Evolutionary conservation across 805 yeast genomes (phyloP).

Genomic region (Torulaspora maleeae): DNA sequence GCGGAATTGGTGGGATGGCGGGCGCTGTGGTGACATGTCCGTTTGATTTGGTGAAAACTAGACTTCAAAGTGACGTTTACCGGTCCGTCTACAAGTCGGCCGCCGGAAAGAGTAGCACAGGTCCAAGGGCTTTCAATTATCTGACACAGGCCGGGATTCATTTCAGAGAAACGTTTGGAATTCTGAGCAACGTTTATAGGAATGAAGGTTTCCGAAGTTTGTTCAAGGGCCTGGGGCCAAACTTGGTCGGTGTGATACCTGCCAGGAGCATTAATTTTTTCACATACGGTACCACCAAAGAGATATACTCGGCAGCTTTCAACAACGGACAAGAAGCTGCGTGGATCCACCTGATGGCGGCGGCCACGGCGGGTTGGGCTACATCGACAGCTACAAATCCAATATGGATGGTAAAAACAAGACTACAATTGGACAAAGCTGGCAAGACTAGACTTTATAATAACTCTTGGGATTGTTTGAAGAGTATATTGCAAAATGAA

Average conservation of each 20-base stretch:
- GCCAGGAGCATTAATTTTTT: slow-evolving; percentile 95
- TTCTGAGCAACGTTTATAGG: slow-evolving; percentile 60
- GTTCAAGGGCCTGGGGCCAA: slow-evolving; percentile 95
- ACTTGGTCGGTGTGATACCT: slow-evolving; percentile 94
- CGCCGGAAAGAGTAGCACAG: slow-evolving; percentile 9
- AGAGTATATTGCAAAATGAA: slow-evolving; percentile 63
- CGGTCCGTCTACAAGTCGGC: slow-evolving; percentile 46
- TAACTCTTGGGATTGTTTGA: slow-evolving; percentile 81
- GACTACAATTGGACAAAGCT: slow-evolving; percentile 85
- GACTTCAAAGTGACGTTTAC: slow-evolving; percentile 87
- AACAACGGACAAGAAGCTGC: slow-evolving; percentile 75
- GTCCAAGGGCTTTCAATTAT: slow-evolving; percentile 26
- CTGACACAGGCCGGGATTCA: slow-evolving; percentile 56
- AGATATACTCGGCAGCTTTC: slow-evolving; percentile 57
- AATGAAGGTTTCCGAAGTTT: slow-evolving; percentile 82
- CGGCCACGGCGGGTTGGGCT: slow-evolving; percentile 86
- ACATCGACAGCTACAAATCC: slow-evolving; percentile 97
- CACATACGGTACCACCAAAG: slow-evolving; percentile 93
- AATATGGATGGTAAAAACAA: slow-evolving; percentile 92
- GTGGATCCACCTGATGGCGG: slow-evolving; percentile 80
- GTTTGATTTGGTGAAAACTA: slow-evolving; percentile 90
- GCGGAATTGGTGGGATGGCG: slow-evolving; percentile 95
- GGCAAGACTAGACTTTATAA: slow-evolving; percentile 56
- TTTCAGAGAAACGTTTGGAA: slow-evolving; percentile 75
- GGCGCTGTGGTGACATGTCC: slow-evolving; percentile 96